phyloP scores from a whole-genome alignment of 495 filamentous ascomycete genomes.

The Daldinia bambusicola region DNA sequence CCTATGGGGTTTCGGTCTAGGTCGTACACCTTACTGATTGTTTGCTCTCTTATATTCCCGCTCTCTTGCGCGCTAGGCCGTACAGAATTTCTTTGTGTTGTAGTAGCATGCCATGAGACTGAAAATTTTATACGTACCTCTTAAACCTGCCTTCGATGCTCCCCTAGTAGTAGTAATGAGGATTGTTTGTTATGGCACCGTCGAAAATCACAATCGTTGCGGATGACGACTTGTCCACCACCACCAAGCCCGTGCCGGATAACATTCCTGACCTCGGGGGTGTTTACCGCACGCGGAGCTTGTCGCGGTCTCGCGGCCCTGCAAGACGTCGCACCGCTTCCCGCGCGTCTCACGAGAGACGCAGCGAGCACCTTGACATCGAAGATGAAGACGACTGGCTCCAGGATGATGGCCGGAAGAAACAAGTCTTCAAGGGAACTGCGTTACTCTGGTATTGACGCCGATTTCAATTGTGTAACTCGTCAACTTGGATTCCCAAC shows the following conservation, averaged over 20 bases:
- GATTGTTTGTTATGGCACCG: constrained; percentile 24
- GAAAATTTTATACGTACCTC: constrained; percentile 7
- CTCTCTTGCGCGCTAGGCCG: constrained; percentile 13
- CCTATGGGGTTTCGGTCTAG: constrained; percentile 19
- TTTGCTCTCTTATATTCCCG: constrained; percentile 19
- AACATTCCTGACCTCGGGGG: constrained; percentile 45
- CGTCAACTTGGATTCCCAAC: not conserved
- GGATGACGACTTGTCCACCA: constrained; percentile 38
- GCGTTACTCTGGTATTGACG: constrained; percentile 54
- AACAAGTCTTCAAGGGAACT: constrained; percentile 58
- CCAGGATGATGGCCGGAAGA: constrained; percentile 48
- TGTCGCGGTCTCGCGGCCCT: constrained; percentile 39
- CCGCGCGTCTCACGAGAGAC: constrained; percentile 39
- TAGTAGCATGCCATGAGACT: constrained; percentile 6
- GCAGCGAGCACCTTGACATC: constrained; percentile 44
- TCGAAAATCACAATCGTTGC: constrained; percentile 38
- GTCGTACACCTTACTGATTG: constrained; percentile 6
- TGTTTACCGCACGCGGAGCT: constrained; percentile 53
- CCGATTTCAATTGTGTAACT: constrained; percentile 9
- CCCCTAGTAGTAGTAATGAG: constrained; percentile 16
- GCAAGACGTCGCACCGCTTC: constrained; percentile 43
- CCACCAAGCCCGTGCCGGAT: constrained; percentile 26
- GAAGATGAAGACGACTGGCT: constrained; percentile 57
- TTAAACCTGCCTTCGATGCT: constrained; percentile 10
- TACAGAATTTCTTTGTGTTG: not conserved